Evolutionary conservation across 768 basidiomycete species (phyloP).

Genomic region (Postia placenta): DNA sequence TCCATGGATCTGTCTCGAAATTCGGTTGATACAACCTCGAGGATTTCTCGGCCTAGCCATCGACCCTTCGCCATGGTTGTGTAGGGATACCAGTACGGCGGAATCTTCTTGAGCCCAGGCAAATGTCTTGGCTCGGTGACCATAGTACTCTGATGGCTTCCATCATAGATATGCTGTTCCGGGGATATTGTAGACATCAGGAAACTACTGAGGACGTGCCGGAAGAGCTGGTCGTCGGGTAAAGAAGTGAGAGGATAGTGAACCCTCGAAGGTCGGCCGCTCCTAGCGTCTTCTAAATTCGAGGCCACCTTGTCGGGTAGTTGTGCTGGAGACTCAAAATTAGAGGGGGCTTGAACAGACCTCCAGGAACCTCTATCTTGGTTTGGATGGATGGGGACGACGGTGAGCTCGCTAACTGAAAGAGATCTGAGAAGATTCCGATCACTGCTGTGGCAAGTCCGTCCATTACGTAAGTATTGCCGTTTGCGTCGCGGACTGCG

Average conservation of each 20-base stretch:
- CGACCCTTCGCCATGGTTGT: conserved; percentile 89
- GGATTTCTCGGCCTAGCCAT: conserved; percentile 81
- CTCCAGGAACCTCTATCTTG: no score
- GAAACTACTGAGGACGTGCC: conserved; percentile 47
- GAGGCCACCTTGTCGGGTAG: not conserved
- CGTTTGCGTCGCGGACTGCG: no score
- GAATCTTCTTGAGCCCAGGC: conserved; percentile 65
- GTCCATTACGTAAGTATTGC: no score
- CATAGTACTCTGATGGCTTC: not conserved
- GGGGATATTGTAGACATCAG: conserved; percentile 44
- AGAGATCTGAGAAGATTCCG: no score
- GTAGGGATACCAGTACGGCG: conserved; percentile 91
- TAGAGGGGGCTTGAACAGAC: not conserved
- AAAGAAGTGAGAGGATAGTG: conserved; percentile 39
- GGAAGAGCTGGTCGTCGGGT: conserved; percentile 49
- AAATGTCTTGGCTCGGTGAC: not conserved
- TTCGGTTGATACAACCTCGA: conserved; percentile 92
- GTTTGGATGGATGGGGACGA: no score
- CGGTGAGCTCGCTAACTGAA: no score
- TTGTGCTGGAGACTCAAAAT: not conserved
- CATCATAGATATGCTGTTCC: conserved; percentile 16
- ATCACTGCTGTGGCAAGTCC: no score
- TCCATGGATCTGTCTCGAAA: conserved; percentile 92
- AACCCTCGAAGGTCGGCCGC: conserved; percentile 5
- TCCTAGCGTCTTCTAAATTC: not conserved